Base-by-base conservation (phyloP, 495 filamentous ascomycete species). In the Penicillium tannophilum region DNA sequence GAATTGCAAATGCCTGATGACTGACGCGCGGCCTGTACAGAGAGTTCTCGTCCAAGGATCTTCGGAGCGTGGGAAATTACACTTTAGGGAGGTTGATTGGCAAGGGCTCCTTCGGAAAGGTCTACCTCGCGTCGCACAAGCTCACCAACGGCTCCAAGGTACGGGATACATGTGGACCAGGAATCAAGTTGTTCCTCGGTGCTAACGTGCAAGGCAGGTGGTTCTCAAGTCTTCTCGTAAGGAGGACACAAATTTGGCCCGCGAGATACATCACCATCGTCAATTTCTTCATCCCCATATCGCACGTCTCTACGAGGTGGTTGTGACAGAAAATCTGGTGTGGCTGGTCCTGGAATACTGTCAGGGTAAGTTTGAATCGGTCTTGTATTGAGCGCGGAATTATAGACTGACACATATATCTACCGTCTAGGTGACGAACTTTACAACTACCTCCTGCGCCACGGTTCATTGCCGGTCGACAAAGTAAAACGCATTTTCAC, bases 131-230 rank as follows among this genome's bases (percentile, higher is more conserved):
- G 55, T 87, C 88, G 24, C 94, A 98, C 75, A 97, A 97, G 72
- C 91, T 98, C 73, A 98, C 91, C 63, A 97, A 97, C 86, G 93
- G 92, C 67, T 97, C 92, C 55, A 98, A 98, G 86, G 94, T 96
- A 79, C 55, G 83, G 65, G 16, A 35, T 8, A 62, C 23, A 31
- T n/a, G 26, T 52, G n/a, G 12, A 11, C 11, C 9, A 23, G 28
- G n/a, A 45, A 24, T 16, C 50, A n/a, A 10, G n/a, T 30, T 8
- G 19, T 36, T 19, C 17, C n/a, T 35, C 24, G 9, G n/a, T 11
- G 28, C 52, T 54, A 41, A 63, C 61, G 44, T 35, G 36, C 59
- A 33, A 54, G 67, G 36, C 66, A 95, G 93, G 93, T 98, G 61
- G 93, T 98, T 16, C 91, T 98, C 70, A 98, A 98, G 74, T 97